These are phyloP conservation scores for Hyphodiscus sp. DNA, from an alignment of 2,329 filamentous ascomycete genomes.

Conservation along the genomic window DNA sequence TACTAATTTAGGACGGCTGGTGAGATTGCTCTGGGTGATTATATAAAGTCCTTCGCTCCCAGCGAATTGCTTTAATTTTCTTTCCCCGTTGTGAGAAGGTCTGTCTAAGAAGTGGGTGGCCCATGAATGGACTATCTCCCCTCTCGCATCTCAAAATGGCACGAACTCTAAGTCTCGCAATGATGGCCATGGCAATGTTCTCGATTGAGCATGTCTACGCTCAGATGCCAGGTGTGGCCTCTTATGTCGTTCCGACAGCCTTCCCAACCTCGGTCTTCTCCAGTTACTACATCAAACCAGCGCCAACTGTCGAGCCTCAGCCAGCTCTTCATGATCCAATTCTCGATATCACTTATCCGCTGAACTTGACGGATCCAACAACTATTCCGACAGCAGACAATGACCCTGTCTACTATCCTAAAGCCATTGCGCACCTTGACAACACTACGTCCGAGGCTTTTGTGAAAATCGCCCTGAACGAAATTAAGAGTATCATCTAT, in stretches of 20 bases:
- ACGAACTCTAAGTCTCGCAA: neutral
- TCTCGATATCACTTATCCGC: slow-evolving; percentile 46
- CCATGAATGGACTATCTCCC: too few relatives aligned
- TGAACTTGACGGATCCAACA: slow-evolving; percentile 47
- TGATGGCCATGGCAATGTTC: neutral
- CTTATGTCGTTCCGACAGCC: slow-evolving; percentile 37
- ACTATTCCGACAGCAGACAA: slow-evolving; percentile 41
- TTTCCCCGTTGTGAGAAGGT: too few relatives aligned
- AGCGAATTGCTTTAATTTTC: too few relatives aligned
- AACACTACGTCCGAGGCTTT: slow-evolving; percentile 34
- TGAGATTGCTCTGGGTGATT: too few relatives aligned
- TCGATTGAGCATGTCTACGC: slow-evolving; percentile 4
- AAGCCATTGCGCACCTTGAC: slow-evolving; percentile 39
- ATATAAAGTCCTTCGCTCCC: too few relatives aligned
- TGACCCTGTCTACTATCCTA: slow-evolving; percentile 46
- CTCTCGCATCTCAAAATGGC: neutral
- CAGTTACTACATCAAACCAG: slow-evolving; percentile 41
- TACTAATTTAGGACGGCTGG: too few relatives aligned
- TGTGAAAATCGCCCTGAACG: slow-evolving; percentile 35
- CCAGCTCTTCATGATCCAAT: slow-evolving; percentile 47
- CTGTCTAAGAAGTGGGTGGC: too few relatives aligned
- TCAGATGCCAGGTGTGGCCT: slow-evolving; percentile 30
- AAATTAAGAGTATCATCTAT: slow-evolving; percentile 40
- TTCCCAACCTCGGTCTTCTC: slow-evolving; percentile 46
- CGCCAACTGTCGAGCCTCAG: slow-evolving; percentile 44